A percentile compares a stretch with the other conserved stretches of the same genome.
These are phyloP conservation scores for Viridothelium virens DNA, from an alignment of 495 filamentous ascomycete species.

Conservation along the genomic window DNA sequence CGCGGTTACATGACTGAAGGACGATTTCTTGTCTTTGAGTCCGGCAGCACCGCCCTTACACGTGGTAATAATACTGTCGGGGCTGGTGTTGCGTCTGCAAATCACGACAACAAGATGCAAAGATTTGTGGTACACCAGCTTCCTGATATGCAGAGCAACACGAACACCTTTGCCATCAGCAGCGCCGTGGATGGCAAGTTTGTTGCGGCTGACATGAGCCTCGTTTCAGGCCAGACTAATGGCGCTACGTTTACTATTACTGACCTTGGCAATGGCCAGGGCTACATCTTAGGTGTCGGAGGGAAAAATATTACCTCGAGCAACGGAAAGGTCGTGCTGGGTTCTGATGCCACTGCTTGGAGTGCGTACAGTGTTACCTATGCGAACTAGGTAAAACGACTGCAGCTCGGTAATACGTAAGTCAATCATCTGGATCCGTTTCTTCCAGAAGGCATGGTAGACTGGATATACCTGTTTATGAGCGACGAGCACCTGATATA, in stretches of 20 bases:
- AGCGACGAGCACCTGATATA: not conserved
- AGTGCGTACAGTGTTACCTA: constrained; percentile 4
- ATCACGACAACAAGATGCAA: constrained; percentile 39
- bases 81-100: constrained; percentile 30
- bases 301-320: constrained; percentile 7
- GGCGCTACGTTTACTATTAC: constrained; percentile 37
- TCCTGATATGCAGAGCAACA: constrained; percentile 17
- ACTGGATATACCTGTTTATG: not conserved
- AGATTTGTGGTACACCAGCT: constrained; percentile 46
- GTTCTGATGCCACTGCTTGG: constrained; percentile 1
- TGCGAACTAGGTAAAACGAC: not conserved
- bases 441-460: too few species aligned
- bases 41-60: constrained; percentile 19
- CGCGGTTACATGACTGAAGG: constrained; percentile 48
- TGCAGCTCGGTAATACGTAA: not conserved
- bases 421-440: not conserved
- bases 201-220: constrained; percentile 29
- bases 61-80: constrained; percentile 25
- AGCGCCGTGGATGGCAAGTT: constrained; percentile 44
- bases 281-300: constrained; percentile 27
- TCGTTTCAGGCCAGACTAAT: constrained; percentile 23
- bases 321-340: constrained; percentile 10
- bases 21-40: constrained; percentile 32
- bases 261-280: constrained; percentile 40
- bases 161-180: constrained; percentile 41